These are phyloP conservation scores for Vaccinium darrowii DNA, from an alignment of 148 eudicot species.

Conservation along the genomic window DNA sequence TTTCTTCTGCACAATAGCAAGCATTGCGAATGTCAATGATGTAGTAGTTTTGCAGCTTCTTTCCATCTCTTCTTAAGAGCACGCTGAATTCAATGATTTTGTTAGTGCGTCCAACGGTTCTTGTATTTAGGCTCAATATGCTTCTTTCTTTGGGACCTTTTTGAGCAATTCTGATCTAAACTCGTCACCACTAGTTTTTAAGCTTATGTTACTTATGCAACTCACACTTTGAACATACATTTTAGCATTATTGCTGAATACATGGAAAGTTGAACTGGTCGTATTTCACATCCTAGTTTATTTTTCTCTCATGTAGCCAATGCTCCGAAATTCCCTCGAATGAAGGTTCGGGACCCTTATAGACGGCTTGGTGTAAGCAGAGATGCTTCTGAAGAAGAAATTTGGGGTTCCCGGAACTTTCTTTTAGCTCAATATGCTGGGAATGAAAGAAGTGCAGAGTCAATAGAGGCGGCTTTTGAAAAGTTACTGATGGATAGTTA, in stretches of 20 bases:
- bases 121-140: neutral
- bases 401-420: conserved; percentile 90
- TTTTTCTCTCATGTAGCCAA: conserved; percentile 37
- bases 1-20: neutral
- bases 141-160: neutral
- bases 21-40: neutral
- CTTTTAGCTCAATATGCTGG: conserved; percentile 70
- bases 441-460: conserved; percentile 85
- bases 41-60: neutral
- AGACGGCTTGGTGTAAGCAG: conserved; percentile 83
- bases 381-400: conserved; percentile 91
- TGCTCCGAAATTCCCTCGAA: conserved; percentile 55
- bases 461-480: conserved; percentile 93
- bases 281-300: neutral
- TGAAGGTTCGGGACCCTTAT: conserved; percentile 86
- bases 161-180: neutral
- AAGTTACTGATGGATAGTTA: conserved; percentile 79
- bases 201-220: neutral
- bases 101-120: neutral
- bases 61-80: neutral
- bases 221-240: conserved; percentile 1
- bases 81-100: neutral
- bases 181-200: neutral
- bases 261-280: neutral
- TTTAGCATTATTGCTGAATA: neutral